These are phyloP conservation scores for Peltaster fructicola DNA, from an alignment of 2,329 filamentous ascomycete species.

Conservation along the genomic window DNA sequence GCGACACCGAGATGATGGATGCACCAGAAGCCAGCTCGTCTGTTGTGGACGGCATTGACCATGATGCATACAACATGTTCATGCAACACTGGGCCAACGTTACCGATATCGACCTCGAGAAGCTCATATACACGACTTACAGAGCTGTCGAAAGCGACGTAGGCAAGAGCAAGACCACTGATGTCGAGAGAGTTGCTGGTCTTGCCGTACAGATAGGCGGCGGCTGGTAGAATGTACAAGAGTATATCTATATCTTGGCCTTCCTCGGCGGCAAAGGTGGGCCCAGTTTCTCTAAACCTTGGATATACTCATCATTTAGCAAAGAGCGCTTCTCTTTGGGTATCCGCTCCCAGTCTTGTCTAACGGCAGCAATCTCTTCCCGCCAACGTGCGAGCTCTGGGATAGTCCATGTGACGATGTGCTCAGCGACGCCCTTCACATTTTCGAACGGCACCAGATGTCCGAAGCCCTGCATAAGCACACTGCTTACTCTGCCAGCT, in stretches of 20 bases:
- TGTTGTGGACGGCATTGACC: constrained; percentile 37
- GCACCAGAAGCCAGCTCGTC: constrained; percentile 9
- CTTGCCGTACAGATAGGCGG: constrained; percentile 82
- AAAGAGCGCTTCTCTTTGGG: constrained; percentile 11
- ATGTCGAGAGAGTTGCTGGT: constrained; percentile 70
- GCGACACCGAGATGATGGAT: constrained; percentile 6
- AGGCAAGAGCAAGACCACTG: constrained; percentile 52
- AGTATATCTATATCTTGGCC: too few relatives aligned
- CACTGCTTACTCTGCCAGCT: constrained; percentile 49
- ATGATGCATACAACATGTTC: constrained; percentile 45
- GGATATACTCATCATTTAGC: constrained; percentile 15
- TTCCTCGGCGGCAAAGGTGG: too few relatives aligned
- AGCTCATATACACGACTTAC: constrained; percentile 70
- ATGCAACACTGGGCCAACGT: constrained; percentile 59
- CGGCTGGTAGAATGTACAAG: too few relatives aligned
- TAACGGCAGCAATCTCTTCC: constrained; percentile 11
- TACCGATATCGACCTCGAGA: constrained; percentile 53
- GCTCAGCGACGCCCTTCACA: constrained; percentile 53
- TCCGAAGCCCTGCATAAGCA: constrained; percentile 46
- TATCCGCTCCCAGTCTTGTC: constrained; percentile 13
- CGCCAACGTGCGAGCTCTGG: constrained; percentile 19
- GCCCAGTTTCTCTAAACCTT: too few relatives aligned
- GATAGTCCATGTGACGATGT: constrained; percentile 20
- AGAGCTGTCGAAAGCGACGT: constrained; percentile 90
- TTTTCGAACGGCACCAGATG: constrained; percentile 77